These are phyloP conservation scores for Onygenales sp. DNA, from an alignment of 2,329 filamentous ascomycete genomes.

Conservation along the genomic window DNA sequence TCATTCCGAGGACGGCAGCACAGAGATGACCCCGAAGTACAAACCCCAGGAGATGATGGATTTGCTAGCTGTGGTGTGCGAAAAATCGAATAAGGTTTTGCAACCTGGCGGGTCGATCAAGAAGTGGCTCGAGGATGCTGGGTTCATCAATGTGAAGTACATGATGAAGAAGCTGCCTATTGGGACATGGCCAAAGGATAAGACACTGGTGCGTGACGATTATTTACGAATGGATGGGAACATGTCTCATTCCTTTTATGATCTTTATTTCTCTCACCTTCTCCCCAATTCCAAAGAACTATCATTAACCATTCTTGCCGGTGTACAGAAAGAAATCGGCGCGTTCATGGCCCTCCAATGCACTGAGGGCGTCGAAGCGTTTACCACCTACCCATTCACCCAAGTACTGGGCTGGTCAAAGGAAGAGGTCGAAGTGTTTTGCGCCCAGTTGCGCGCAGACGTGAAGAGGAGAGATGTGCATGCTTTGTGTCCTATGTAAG, in stretches of 20 bases:
- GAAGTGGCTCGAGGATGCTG: slow-evolving; percentile 7
- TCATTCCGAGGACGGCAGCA: slow-evolving; percentile 21
- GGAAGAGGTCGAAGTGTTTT: background rate
- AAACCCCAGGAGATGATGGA: slow-evolving; percentile 17
- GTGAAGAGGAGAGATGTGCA: background rate
- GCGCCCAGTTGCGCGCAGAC: background rate
- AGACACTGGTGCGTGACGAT: background rate
- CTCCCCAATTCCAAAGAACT: background rate
- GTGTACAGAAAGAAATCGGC: slow-evolving; percentile 14
- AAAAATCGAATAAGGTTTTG: slow-evolving; percentile 12
- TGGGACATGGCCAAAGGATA: slow-evolving; percentile 9
- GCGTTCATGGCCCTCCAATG: slow-evolving; percentile 4
- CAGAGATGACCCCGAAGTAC: slow-evolving; percentile 9
- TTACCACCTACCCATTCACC: slow-evolving; percentile 9
- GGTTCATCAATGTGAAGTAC: slow-evolving; percentile 7
- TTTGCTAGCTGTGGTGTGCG: slow-evolving; percentile 15
- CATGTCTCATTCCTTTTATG: background rate
- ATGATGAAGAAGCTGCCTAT: slow-evolving; percentile 6
- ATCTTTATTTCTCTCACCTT: background rate
- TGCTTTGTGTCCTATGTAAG: background rate
- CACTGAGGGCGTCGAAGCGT: slow-evolving; percentile 13
- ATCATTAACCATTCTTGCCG: background rate
- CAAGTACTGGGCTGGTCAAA: slow-evolving; percentile 12
- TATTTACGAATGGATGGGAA: background rate
- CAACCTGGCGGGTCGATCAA: slow-evolving; percentile 5